Conservation (phyloP, 768 basidiomycete genomes). For the Leccinellum rugosiceps region DNA sequence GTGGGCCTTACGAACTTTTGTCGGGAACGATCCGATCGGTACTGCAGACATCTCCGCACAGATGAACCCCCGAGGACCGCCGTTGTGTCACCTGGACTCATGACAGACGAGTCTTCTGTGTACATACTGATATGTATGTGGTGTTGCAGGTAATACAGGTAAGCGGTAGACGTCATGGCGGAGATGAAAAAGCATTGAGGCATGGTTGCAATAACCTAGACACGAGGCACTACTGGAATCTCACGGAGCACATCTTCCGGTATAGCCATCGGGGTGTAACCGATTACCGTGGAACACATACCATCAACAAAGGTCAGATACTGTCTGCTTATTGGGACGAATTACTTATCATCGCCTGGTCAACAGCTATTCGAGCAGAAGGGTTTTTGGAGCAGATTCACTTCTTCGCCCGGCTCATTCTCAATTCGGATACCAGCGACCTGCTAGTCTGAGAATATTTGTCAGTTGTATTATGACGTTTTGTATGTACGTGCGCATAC, state of each 20-base stretch:
- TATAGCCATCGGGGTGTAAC: conserved; percentile 34
- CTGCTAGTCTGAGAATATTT: conserved; percentile 12
- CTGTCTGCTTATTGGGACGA: neutral
- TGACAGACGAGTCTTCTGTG: conserved; percentile 11
- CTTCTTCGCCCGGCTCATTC: conserved; percentile 32
- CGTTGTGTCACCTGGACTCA: conserved; percentile 38
- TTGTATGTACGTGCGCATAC: neutral
- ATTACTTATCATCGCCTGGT: conserved; percentile 8
- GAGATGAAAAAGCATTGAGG: conserved; percentile 19
- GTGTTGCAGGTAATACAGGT: conserved; percentile 22
- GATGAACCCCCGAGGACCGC: conserved; percentile 19
- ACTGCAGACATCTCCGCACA: conserved; percentile 31
- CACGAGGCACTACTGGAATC: conserved; percentile 44
- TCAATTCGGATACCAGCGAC: conserved; percentile 31
- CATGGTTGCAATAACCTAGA: conserved; percentile 28
- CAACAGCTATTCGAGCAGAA: conserved; percentile 27
- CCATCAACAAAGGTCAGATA: conserved; percentile 26
- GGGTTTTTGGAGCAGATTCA: conserved; percentile 31
- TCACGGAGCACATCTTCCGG: conserved; percentile 46
- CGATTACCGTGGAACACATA: conserved; percentile 36
- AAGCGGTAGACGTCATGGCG: conserved; percentile 13
- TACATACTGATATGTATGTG: neutral
- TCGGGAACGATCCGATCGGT: conserved; percentile 43
- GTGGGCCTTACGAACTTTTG: conserved; percentile 38
- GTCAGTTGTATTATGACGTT: neutral